These are phyloP conservation scores for Graphilbum sp. DNA, from an alignment of 2,329 filamentous ascomycete species.

Conservation along the genomic window DNA sequence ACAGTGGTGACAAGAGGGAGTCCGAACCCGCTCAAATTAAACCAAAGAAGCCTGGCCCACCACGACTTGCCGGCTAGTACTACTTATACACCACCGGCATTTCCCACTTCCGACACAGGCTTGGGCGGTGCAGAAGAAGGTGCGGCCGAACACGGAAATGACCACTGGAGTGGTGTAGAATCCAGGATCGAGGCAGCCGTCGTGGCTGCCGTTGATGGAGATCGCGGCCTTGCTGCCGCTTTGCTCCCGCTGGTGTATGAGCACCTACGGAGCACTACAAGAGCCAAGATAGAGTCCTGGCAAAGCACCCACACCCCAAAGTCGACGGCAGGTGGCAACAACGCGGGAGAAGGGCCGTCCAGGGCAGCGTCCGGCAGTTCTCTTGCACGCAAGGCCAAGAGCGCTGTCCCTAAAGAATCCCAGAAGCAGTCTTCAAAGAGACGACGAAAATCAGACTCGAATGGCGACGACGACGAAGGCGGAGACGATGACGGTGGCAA, in stretches of 20 bases:
- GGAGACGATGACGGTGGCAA: conserved; percentile 8
- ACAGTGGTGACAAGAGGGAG: not conserved
- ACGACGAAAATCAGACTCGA: not conserved
- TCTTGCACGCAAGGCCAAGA: too few relatives aligned
- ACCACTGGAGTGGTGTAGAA: conserved; percentile 11
- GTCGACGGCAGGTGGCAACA: not conserved
- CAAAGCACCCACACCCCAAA: conserved; percentile 1
- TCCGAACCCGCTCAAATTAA: not conserved
- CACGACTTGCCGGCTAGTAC: too few relatives aligned
- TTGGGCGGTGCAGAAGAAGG: conserved; percentile 5
- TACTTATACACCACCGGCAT: too few relatives aligned
- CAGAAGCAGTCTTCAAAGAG: not conserved
- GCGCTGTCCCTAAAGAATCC: not conserved
- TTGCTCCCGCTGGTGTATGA: conserved; percentile 12
- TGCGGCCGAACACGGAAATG: conserved; percentile 7
- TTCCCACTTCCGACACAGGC: not conserved
- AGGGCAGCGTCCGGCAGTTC: too few relatives aligned
- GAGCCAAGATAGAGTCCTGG: conserved; percentile 13
- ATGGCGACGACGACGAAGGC: conserved; percentile 8
- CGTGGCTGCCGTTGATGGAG: conserved; percentile 11
- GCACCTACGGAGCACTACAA: conserved; percentile 8
- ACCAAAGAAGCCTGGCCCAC: too few relatives aligned
- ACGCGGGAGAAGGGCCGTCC: not conserved
- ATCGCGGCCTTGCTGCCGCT: conserved; percentile 11
- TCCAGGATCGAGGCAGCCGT: conserved; percentile 12